phyloP scores from a whole-genome alignment of 169 alveolate species.

The Babesia ovata region DNA sequence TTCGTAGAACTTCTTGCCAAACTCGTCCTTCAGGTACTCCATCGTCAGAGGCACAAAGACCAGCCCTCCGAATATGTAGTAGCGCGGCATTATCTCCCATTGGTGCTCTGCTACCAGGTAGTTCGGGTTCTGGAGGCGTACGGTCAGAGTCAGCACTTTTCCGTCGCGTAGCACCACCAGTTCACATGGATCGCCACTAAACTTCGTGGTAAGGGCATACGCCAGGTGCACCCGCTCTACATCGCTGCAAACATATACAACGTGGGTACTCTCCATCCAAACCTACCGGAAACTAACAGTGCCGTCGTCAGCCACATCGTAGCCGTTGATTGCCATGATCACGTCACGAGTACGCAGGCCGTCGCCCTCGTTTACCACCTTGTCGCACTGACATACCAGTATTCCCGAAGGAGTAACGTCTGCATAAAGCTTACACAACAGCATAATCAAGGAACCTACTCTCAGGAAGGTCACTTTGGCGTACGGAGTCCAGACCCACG shows the following conservation, averaged over 20 bases:
- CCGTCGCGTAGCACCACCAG: slow-evolving; percentile 66
- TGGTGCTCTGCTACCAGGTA: slow-evolving; percentile 81
- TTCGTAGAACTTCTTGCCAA: slow-evolving; percentile 66
- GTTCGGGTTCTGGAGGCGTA: slow-evolving; percentile 67
- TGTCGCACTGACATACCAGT: slow-evolving; percentile 66
- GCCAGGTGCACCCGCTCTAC: slow-evolving; percentile 76
- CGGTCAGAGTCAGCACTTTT: slow-evolving; percentile 54
- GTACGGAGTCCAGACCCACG: slow-evolving; percentile 65
- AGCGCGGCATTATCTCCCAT: slow-evolving; percentile 82
- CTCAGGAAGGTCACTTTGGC: slow-evolving; percentile 55
- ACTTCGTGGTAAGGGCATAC: slow-evolving; percentile 68
- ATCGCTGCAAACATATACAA: slow-evolving; percentile 39
- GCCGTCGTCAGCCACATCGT: slow-evolving; percentile 83
- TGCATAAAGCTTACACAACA: slow-evolving; percentile 19
- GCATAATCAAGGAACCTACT: slow-evolving; percentile 40
- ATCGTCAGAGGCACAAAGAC: slow-evolving; percentile 80
- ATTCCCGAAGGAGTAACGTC: slow-evolving; percentile 74
- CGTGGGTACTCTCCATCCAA: neutral
- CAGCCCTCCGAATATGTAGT: slow-evolving; percentile 82
- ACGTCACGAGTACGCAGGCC: slow-evolving; percentile 69
- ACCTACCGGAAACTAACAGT: slow-evolving; percentile 79
- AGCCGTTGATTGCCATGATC: slow-evolving; percentile 76
- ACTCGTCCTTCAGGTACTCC: slow-evolving; percentile 72
- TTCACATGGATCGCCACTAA: slow-evolving; percentile 71
- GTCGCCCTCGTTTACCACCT: slow-evolving; percentile 24